phyloP scores from a whole-genome alignment of 768 basidiomycete genomes.

The Cystofilobasidium ferigula region DNA sequence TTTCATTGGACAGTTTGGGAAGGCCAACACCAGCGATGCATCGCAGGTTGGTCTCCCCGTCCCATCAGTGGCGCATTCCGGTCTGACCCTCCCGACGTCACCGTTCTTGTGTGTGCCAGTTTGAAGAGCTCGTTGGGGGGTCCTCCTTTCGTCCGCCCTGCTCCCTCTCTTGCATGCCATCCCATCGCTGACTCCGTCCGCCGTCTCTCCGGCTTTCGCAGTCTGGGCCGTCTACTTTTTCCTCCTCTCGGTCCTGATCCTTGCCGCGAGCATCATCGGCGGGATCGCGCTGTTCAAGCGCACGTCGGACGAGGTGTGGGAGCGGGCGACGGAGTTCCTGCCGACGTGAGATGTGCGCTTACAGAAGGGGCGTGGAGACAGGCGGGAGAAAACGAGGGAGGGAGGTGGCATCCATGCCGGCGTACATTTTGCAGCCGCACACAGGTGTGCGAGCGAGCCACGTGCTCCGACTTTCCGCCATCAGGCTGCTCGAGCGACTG shows the following conservation, averaged over 20 bases:
- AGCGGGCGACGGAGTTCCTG: not conserved
- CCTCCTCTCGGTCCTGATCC: slow-evolving; percentile 58
- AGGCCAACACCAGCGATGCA: not conserved
- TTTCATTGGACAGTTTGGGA: not conserved
- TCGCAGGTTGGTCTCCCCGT: slow-evolving; percentile 53
- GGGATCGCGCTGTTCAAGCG: slow-evolving; percentile 79
- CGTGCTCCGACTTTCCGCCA: too few species aligned
- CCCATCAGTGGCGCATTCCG: slow-evolving; percentile 32
- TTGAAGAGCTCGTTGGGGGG: slow-evolving; percentile 52
- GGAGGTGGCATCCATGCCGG: too few species aligned
- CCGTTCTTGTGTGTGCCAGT: slow-evolving; percentile 47
- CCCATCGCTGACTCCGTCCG: slow-evolving; percentile 1
- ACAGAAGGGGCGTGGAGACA: too few species aligned
- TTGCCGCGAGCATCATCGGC: slow-evolving; percentile 66
- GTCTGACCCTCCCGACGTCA: not conserved
- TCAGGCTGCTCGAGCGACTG: too few species aligned
- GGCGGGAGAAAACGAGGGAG: too few species aligned
- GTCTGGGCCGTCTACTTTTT: slow-evolving; percentile 85
- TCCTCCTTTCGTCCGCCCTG: slow-evolving; percentile 33
- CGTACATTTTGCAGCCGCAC: too few species aligned
- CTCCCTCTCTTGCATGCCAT: slow-evolving; percentile 39
- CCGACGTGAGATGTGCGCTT: slow-evolving; percentile 11
- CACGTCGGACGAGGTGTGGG: slow-evolving; percentile 24
- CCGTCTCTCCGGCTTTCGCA: slow-evolving; percentile 34
- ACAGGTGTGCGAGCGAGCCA: too few species aligned